Evolutionary conservation across 306 rosid species (phyloP).

Genomic region (Luffa acutangula): DNA sequence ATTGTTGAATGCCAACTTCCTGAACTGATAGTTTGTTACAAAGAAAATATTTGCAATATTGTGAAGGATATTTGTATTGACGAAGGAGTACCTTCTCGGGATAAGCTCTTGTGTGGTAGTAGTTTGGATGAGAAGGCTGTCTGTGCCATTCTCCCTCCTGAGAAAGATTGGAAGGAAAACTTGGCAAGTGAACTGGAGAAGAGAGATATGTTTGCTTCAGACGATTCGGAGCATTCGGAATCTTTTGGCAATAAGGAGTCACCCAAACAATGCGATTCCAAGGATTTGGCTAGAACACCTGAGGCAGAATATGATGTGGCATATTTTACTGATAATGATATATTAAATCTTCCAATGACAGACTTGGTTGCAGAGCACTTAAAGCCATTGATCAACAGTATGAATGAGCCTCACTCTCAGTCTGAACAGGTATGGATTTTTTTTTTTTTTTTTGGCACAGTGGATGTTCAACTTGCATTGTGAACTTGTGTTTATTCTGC

Average conservation of each 20-base stretch:
- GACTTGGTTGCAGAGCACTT: slow-evolving; percentile 7
- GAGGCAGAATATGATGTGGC: slow-evolving; percentile 11
- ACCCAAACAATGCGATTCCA: slow-evolving; percentile 8
- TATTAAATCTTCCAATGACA: slow-evolving; percentile 13
- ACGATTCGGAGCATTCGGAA: slow-evolving; percentile 19
- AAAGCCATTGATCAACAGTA: not conserved
- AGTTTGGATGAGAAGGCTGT: slow-evolving; percentile 21
- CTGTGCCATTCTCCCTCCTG: slow-evolving; percentile 21
- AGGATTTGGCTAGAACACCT: slow-evolving; percentile 20
- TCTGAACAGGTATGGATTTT: not conserved
- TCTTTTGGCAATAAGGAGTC: slow-evolving; percentile 6
- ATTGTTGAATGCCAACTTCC: slow-evolving; percentile 50
- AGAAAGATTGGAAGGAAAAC: slow-evolving; percentile 9
- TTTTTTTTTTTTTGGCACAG: not conserved
- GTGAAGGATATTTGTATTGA: slow-evolving; percentile 83
- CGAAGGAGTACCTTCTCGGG: slow-evolving; percentile 43
- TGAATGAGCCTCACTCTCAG: not conserved
- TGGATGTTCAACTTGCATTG: not conserved
- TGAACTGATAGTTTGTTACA: slow-evolving; percentile 42
- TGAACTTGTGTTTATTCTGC: not conserved
- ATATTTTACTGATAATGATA: slow-evolving; percentile 15
- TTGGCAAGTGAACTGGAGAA: slow-evolving; percentile 12
- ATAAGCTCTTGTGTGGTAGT: slow-evolving; percentile 34
- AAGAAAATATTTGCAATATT: slow-evolving; percentile 36
- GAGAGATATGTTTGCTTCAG: slow-evolving; percentile 9